A percentile compares a stretch with the other conserved stretches of the same genome.
Conservation (phyloP, 805 yeast genomes). For the Saturnispora halmiae region DNA sequence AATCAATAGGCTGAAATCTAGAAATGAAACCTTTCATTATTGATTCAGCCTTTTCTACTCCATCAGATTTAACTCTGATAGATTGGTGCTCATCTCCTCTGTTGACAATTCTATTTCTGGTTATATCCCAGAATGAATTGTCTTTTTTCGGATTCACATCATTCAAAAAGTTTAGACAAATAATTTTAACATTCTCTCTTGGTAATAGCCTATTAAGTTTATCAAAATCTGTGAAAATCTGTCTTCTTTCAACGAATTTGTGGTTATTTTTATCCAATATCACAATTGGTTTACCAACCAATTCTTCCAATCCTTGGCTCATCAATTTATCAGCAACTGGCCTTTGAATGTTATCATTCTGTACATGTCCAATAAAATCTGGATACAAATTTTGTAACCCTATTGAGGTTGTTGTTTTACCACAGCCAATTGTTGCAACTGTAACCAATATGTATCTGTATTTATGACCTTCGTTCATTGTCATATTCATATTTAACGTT, state of each 20-base stretch:
- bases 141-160: slow-evolving; percentile 22
- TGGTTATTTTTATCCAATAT: slow-evolving; percentile 82
- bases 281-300: slow-evolving; percentile 41
- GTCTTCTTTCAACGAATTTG: slow-evolving; percentile 55
- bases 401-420: slow-evolving; percentile 76
- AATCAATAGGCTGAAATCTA: slow-evolving; percentile 55
- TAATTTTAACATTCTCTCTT: slow-evolving; percentile 40
- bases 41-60: slow-evolving; percentile 40
- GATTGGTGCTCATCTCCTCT: slow-evolving; percentile 90
- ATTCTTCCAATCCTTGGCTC: slow-evolving; percentile 34
- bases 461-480: slow-evolving; percentile 10
- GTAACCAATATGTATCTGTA: slow-evolving; percentile 59
- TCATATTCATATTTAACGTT: slow-evolving; percentile 10
- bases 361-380: slow-evolving; percentile 57
- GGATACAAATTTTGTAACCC: slow-evolving; percentile 50
- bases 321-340: slow-evolving; percentile 43
- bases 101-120: slow-evolving; percentile 46
- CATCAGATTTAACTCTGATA: slow-evolving; percentile 44
- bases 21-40: slow-evolving; percentile 69
- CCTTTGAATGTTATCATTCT: slow-evolving; percentile 64
- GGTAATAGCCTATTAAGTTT: slow-evolving; percentile 36
- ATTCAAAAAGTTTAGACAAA: slow-evolving; percentile 58
- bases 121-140: slow-evolving; percentile 38
- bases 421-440: slow-evolving; percentile 88
- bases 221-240: slow-evolving; percentile 47